Conservation (phyloP, 805 yeast species). For the Candida rishiriensis region DNA sequence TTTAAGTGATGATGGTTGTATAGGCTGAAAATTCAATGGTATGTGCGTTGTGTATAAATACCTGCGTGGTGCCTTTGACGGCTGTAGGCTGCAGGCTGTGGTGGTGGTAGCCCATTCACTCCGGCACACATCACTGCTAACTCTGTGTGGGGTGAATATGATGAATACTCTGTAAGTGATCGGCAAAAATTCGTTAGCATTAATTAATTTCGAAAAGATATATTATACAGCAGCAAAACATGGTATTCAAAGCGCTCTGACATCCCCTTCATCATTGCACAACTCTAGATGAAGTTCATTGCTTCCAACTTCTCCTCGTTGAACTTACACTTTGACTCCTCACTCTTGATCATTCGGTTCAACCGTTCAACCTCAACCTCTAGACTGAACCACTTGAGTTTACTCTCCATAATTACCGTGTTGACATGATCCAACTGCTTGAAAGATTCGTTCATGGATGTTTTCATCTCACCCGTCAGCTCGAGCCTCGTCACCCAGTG, state of each 20-base stretch:
- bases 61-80: no score
- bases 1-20: no score
- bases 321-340: slow-evolving; percentile 22
- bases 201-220: no score
- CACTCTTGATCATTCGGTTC: slow-evolving; percentile 21
- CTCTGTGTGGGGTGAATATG: no score
- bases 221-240: no score
- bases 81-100: no score
- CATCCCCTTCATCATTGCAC: not conserved
- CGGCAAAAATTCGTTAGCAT: no score
- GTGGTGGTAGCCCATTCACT: no score
- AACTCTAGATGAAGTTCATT: slow-evolving; percentile 34
- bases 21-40: no score
- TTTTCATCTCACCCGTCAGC: slow-evolving; percentile 17
- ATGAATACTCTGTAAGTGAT: no score
- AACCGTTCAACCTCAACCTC: slow-evolving; percentile 26
- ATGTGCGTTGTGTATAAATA: no score
- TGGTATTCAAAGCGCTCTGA: not conserved
- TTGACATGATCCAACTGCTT: slow-evolving; percentile 23
- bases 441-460: slow-evolving; percentile 13
- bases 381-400: slow-evolving; percentile 17
- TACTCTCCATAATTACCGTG: slow-evolving; percentile 9
- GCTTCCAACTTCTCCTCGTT: slow-evolving; percentile 47
- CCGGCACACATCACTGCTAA: no score
- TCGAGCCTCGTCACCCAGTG: slow-evolving; percentile 29